phyloP scores from a whole-genome alignment of 2,329 filamentous ascomycete species.

The Aspergillus ochraceoroseus region DNA sequence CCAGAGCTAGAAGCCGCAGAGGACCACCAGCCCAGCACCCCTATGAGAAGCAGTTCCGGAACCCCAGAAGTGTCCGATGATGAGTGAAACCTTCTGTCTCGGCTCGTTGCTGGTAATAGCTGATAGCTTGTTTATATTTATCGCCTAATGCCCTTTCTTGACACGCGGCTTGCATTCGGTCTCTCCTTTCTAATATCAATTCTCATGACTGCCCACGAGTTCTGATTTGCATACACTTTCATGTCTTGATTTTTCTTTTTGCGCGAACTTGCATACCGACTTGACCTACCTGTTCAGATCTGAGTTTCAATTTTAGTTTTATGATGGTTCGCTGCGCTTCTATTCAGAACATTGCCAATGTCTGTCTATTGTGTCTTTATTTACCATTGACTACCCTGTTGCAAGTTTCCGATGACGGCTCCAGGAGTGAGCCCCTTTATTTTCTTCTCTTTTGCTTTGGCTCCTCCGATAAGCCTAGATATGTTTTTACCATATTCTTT shows the following conservation, averaged over 20 bases:
- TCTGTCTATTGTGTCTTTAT: not conserved
- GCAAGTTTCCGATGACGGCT: not conserved
- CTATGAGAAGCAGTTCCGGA: conserved; percentile 27
- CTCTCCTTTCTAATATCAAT: conserved; percentile 8
- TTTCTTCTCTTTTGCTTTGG: no score
- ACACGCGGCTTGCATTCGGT: conserved; percentile 7
- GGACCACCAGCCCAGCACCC: conserved; percentile 24
- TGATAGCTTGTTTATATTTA: not conserved
- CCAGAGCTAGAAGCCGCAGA: conserved; percentile 34
- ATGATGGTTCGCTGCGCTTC: conserved; percentile 6
- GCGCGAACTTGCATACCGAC: conserved; percentile 13
- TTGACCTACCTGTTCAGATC: no score
- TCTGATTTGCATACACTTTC: conserved; percentile 20
- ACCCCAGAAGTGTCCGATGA: conserved; percentile 31
- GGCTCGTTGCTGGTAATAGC: not conserved
- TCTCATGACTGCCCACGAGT: conserved; percentile 27
- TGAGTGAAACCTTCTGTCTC: conserved; percentile 23
- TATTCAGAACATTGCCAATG: not conserved
- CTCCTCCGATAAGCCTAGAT: not conserved
- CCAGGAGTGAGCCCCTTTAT: no score
- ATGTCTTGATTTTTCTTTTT: conserved; percentile 15
- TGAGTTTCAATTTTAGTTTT: no score
- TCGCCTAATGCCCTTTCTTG: conserved; percentile 9
- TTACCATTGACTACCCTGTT: not conserved
- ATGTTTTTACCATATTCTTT: not conserved